These are phyloP conservation scores for Blumeriella jaapii DNA, from an alignment of 2,329 filamentous ascomycete species.

Conservation along the genomic window DNA sequence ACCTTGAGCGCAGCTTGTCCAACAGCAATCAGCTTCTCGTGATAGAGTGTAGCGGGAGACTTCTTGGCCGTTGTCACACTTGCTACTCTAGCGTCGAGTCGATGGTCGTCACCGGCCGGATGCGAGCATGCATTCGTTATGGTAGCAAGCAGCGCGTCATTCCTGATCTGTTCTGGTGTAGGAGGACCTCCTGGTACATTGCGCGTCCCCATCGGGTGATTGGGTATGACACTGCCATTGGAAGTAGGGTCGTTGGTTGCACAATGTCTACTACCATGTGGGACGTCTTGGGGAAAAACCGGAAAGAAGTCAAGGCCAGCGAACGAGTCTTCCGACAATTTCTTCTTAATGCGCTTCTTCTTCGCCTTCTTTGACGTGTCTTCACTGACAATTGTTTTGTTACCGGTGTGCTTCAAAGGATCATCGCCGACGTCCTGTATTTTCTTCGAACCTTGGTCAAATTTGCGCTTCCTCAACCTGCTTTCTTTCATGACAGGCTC, in stretches of 20 bases:
- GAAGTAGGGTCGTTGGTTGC: neutral
- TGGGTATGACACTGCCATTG: neutral
- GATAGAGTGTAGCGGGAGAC: neutral
- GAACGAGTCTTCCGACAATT: neutral
- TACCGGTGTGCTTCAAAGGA: neutral
- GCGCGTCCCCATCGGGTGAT: neutral
- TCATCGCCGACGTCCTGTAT: neutral
- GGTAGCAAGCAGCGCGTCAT: neutral
- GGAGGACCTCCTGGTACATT: neutral
- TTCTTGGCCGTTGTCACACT: neutral
- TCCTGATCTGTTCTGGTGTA: neutral
- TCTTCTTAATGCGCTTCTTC: conserved; percentile 4
- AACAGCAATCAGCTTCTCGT: neutral
- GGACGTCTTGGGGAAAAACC: too few species aligned
- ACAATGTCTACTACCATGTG: too few species aligned
- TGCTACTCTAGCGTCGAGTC: neutral
- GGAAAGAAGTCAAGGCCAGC: neutral
- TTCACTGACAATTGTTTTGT: too few species aligned
- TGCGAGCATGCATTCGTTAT: neutral
- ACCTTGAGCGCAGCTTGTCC: neutral
- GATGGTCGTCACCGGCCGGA: neutral
- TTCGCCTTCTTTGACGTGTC: conserved; percentile 2
- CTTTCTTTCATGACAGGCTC: too few species aligned
- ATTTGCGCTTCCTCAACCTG: too few species aligned
- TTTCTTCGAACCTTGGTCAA: neutral